phyloP scores from a whole-genome alignment of 164 flowering plant species.

The Vitis cinerea region DNA sequence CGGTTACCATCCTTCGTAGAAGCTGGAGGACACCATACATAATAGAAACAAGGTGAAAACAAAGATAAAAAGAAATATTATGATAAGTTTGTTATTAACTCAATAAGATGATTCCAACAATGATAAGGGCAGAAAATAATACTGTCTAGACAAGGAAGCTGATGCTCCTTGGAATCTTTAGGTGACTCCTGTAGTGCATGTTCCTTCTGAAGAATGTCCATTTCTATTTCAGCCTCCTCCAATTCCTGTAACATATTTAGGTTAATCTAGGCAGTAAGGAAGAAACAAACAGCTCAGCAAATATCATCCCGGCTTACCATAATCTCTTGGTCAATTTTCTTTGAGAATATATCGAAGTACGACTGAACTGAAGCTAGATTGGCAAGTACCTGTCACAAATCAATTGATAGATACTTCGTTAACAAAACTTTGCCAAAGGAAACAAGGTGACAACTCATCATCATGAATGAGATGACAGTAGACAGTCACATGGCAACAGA shows the following conservation, averaged over 20 bases:
- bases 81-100: background rate
- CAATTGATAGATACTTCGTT: background rate
- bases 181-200: slow-evolving; percentile 33
- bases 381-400: slow-evolving; percentile 57
- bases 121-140: slow-evolving; percentile 13
- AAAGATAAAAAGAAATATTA: background rate
- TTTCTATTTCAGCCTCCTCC: slow-evolving; percentile 86
- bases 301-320: slow-evolving; percentile 39
- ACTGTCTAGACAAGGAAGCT: slow-evolving; percentile 35
- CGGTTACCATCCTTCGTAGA: slow-evolving; percentile 40
- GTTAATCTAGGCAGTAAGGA: background rate
- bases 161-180: slow-evolving; percentile 24
- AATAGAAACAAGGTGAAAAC: background rate
- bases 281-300: background rate
- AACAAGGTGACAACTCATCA: background rate
- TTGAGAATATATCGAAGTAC: slow-evolving; percentile 67
- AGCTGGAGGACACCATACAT: slow-evolving; percentile 28
- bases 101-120: background rate
- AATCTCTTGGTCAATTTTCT: slow-evolving; percentile 46
- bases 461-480: background rate
- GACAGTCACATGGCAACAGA: background rate
- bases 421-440: background rate
- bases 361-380: slow-evolving; percentile 62
- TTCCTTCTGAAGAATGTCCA: slow-evolving; percentile 67
- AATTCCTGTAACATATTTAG: slow-evolving; percentile 49